These are phyloP conservation scores for Trichoderma hamatum DNA, from an alignment of 2,329 filamentous ascomycete genomes.

Conservation along the genomic window DNA sequence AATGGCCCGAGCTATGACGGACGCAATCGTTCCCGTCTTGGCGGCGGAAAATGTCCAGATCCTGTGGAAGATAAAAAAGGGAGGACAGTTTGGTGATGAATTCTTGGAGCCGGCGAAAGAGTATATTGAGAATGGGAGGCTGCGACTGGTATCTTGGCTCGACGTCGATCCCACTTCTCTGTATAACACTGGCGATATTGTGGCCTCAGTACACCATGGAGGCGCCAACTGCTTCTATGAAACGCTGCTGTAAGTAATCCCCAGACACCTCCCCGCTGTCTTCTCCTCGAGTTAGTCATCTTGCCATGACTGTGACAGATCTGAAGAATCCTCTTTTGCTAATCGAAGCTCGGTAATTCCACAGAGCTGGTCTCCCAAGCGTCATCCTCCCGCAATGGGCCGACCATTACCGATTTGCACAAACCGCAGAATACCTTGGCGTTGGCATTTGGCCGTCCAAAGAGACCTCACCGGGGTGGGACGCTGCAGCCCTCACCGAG, in stretches of 20 bases:
- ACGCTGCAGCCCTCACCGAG: conserved; percentile 33
- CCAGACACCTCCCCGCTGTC: neutral
- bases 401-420: conserved; percentile 51
- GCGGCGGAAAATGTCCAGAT: conserved; percentile 35
- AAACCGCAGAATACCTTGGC: conserved; percentile 46
- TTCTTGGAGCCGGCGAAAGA: conserved; percentile 25
- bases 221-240: conserved; percentile 49
- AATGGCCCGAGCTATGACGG: conserved; percentile 35
- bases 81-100: conserved; percentile 26
- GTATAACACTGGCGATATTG: conserved; percentile 41
- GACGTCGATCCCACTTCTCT: conserved; percentile 39
- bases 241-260: neutral
- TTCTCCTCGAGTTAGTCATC: neutral
- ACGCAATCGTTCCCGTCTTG: conserved; percentile 32
- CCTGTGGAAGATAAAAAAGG: conserved; percentile 40
- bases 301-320: neutral
- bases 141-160: conserved; percentile 38
- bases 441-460: conserved; percentile 47
- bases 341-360: neutral
- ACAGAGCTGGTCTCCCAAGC: conserved; percentile 49
- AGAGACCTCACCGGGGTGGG: conserved; percentile 39
- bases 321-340: neutral
- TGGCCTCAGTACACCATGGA: conserved; percentile 45
- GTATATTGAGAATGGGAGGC: conserved; percentile 31
- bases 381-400: conserved; percentile 51